Base-by-base conservation (phyloP, 805 yeast species). In the Dipodascus albidus region DNA sequence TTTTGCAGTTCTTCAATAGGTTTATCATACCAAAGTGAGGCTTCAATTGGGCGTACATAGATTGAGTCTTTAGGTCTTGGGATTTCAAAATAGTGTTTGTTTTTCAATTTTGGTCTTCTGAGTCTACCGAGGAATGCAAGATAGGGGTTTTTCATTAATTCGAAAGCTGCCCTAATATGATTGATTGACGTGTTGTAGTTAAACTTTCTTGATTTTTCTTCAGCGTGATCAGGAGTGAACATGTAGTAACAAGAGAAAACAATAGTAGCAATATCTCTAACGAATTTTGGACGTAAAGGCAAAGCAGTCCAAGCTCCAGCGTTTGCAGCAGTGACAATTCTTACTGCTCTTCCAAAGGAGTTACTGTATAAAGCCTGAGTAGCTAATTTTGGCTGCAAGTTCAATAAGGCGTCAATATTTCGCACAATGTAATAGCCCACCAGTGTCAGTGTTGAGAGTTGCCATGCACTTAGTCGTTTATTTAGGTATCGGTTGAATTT, bases 291-390 rank as follows among this genome's bases (percentile, higher is more conserved):
- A 15, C 54, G 53, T 21, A 63, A 54, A 21, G 62, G 55, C 61
- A 63, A 58, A n/a, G 67, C 67, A 3, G 67, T 63, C 66, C 66
- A 63, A 49, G 63, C 64, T 17, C 67, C 67, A 2, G 67, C 67
- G 49, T 64, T 67, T 20, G 62, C 54, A 2, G 67, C 67, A 6
- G 64, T 64, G 41, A 64, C 50, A 19, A 63, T 54, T 64, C 67
- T 61, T 9, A 61, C 50, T 22, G 67, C 67, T 22, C 67, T 52
- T 50, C 52, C 64, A 50, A 60, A 63, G 42, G 57, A 47, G 4
- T 58, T 54, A 6, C 59, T 53, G 52, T 63, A 63, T 58, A 59
- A 48, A 27, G 44, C 47, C 27, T 62, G 60, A 23, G 62, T 42
- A 2, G 67, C 67, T 27, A 58, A 62, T 19, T 64, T 64, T 3